These are phyloP conservation scores for Suillus subluteus DNA, from an alignment of 768 basidiomycete species.

Conservation along the genomic window DNA sequence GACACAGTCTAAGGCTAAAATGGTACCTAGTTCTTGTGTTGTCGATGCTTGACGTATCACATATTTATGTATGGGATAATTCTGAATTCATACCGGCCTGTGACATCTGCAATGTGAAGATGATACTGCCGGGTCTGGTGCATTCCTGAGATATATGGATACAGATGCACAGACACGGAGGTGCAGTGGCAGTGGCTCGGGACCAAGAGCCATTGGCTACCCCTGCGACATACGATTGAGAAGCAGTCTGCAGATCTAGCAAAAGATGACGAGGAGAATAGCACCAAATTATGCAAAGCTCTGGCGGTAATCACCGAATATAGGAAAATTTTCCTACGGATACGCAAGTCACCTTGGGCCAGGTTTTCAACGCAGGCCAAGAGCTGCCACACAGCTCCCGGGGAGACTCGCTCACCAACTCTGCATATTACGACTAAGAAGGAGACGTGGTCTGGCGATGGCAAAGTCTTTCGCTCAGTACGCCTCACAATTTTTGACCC, in stretches of 20 bases:
- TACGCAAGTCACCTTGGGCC: constrained; percentile 5
- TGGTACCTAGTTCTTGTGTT: constrained; percentile 11
- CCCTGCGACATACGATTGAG: not conserved
- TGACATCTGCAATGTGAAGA: not conserved
- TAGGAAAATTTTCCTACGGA: not conserved
- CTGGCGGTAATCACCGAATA: not conserved
- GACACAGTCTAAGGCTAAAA: not conserved
- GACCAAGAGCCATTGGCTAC: not conserved
- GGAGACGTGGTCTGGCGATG: constrained; percentile 35
- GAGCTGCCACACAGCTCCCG: constrained; percentile 3
- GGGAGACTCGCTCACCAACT: not conserved
- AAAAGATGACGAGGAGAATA: not conserved
- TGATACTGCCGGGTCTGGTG: not conserved
- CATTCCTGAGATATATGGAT: not conserved
- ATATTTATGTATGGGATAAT: not conserved
- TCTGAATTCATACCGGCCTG: not conserved
- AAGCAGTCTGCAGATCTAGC: not conserved
- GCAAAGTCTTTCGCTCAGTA: constrained; percentile 80
- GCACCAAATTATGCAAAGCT: not conserved
- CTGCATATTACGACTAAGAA: not conserved
- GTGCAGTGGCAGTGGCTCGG: not conserved
- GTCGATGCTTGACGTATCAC: constrained; percentile 14
- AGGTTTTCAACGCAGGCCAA: constrained; percentile 5
- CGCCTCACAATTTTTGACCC: constrained; percentile 80
- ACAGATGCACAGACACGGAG: not conserved